Conservation (phyloP, 345 rosid species). For the Lepidium sativum region DNA sequence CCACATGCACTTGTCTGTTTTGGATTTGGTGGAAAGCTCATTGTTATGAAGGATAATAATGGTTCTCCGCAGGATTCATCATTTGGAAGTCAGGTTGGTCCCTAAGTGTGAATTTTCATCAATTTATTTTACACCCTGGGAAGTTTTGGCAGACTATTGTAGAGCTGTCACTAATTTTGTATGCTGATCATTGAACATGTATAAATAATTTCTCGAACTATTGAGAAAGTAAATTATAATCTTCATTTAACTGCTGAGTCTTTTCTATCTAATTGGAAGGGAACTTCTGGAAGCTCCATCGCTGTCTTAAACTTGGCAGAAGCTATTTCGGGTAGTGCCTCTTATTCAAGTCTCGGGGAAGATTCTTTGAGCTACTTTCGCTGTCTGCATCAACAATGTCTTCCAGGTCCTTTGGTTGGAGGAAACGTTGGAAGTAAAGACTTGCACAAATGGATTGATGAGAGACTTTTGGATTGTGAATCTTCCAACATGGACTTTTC, state of each 20-base stretch:
- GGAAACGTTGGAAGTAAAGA: conserved; percentile 90
- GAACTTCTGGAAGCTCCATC: conserved; percentile 41
- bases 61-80: conserved; percentile 38
- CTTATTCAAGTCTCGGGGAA: conserved; percentile 33
- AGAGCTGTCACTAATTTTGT: background rate
- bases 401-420: conserved; percentile 95
- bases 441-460: conserved; percentile 91
- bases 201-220: background rate
- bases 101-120: background rate
- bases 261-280: conserved; percentile 40
- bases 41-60: conserved; percentile 58
- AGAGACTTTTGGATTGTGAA: conserved; percentile 60
- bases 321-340: conserved; percentile 37
- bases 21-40: conserved; percentile 94
- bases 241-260: conserved; percentile 17
- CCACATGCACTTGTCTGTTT: conserved; percentile 83
- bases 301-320: conserved; percentile 74
- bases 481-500: conserved; percentile 45
- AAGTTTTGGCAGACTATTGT: background rate
- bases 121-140: background rate
- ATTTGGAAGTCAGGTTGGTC: conserved; percentile 72
- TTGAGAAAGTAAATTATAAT: background rate
- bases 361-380: conserved; percentile 48
- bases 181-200: background rate
- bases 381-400: conserved; percentile 63